Evolutionary conservation across 225 moss, liverwort and hornwort species (phyloP).

Genomic region (Bryoerythrophyllum caledonicum): DNA sequence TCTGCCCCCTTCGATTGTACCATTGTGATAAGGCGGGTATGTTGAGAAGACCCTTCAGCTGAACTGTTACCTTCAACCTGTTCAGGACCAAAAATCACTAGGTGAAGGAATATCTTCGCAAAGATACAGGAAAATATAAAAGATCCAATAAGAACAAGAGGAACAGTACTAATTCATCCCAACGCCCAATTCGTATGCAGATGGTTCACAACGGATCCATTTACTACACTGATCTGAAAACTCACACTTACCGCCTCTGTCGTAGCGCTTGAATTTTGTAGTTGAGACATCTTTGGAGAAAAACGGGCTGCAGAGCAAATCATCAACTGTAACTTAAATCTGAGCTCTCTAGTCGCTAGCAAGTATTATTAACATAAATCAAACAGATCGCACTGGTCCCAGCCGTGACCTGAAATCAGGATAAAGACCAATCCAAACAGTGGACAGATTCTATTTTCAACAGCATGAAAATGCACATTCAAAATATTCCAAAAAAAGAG

Average conservation of each 20-base stretch:
- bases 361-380: not conserved
- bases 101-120: slow-evolving; percentile 17
- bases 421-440: not conserved
- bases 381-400: not conserved
- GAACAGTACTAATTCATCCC: slow-evolving; percentile 5
- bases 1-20: slow-evolving; percentile 51
- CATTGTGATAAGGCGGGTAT: slow-evolving; percentile 45
- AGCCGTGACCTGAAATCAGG: not conserved
- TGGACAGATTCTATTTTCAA: not conserved
- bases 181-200: slow-evolving; percentile 25
- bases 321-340: slow-evolving; percentile 26
- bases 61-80: slow-evolving; percentile 78
- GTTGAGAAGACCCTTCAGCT: slow-evolving; percentile 56
- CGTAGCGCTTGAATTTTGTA: slow-evolving; percentile 80
- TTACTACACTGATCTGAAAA: slow-evolving; percentile 45
- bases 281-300: slow-evolving; percentile 91
- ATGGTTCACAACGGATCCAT: slow-evolving; percentile 42
- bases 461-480: no score
- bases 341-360: slow-evolving; percentile 9
- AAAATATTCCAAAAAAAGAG: slow-evolving; percentile 1
- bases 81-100: slow-evolving; percentile 23
- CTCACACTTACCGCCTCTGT: slow-evolving; percentile 79
- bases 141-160: slow-evolving; percentile 20
- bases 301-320: slow-evolving; percentile 80
- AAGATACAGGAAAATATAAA: slow-evolving; percentile 11